Base-by-base conservation (phyloP, 2,329 filamentous ascomycete genomes). In the Chaetomium sp. region DNA sequence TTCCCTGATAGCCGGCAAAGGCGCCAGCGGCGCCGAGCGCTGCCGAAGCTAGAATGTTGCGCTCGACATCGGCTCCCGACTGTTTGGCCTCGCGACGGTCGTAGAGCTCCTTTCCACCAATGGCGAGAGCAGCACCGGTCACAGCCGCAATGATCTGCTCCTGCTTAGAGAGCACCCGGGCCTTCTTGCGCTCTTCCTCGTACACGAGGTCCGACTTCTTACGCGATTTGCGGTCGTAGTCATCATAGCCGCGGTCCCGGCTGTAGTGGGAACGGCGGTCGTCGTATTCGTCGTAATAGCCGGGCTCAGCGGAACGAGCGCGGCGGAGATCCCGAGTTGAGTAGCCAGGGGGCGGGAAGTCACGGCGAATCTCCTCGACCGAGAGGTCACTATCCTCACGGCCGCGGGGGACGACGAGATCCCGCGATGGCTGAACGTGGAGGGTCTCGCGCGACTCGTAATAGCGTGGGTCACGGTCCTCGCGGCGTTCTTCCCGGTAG, bases 301-400 rank as follows among this genome's bases (percentile, higher is more conserved):
- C 73, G 46, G 79, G 76, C 54, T 85, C 85, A 54, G 79, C 80
- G 6, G 86, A 88, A 64, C 84, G 80, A 63, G 85, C 76, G 56
- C 86, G 81, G 62, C 82, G 79, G 40, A 79, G 66, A 58, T 81
- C 80, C 54, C 71, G 66, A 54, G 71, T 61, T n/a, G 66, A 69
- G 58, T 76, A 74, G 40, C 79, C 84, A 5, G 85, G 86, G 6
- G 89, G 88, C 36, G 89, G 89, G 66, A 95, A 95, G 64, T 95
- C 88, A 62, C 90, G 85, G 61, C 84, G 83, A 58, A 95, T 84
- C 72, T 95, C 89, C 72, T 96, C 91, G 67, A 95, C 72, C 2
- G 85, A 85, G 33, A 86, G 74, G 46, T 86, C 85, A 70, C 86
- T 91, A 66, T 90, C 86, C 68, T 91, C 86, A 61, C 87, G 85